Conservation (phyloP, 169 alveolate species). For the Plasmodium inui region DNA sequence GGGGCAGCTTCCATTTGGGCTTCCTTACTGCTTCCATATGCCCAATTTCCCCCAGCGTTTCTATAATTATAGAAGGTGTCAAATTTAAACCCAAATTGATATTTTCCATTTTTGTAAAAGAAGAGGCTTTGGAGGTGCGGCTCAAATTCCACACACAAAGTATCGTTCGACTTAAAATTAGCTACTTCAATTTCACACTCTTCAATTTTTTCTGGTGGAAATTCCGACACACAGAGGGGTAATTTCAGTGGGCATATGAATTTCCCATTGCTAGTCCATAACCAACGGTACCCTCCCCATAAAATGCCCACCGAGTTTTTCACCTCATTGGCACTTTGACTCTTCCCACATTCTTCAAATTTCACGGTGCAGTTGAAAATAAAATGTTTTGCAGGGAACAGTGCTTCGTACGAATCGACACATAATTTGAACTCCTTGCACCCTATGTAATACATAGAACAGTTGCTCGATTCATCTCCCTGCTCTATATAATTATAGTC, state of each 20-base stretch:
- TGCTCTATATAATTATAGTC: background rate
- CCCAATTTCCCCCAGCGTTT: conserved; percentile 4
- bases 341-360: conserved; percentile 42
- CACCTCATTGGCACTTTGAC: background rate
- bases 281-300: conserved; percentile 84
- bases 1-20: background rate
- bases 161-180: conserved; percentile 77
- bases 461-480: conserved; percentile 10
- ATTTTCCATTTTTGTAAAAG: conserved; percentile 82
- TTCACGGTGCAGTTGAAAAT: conserved; percentile 77
- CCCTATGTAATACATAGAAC: conserved; percentile 63
- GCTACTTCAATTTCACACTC: conserved; percentile 61
- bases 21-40: conserved; percentile 6
- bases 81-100: conserved; percentile 86
- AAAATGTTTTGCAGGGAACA: conserved; percentile 74
- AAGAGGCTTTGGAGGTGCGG: conserved; percentile 86
- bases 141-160: conserved; percentile 84
- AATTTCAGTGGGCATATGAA: conserved; percentile 81
- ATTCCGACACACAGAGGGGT: conserved; percentile 76
- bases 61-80: conserved; percentile 83
- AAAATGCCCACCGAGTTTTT: conserved; percentile 76
- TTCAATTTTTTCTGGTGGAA: conserved; percentile 63
- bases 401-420: conserved; percentile 50
- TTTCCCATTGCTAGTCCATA: conserved; percentile 85
- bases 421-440: conserved; percentile 65